Evolutionary conservation across 352 stramenopile genomes (phyloP).

Genomic region (Halophytophthora batemanensis): DNA sequence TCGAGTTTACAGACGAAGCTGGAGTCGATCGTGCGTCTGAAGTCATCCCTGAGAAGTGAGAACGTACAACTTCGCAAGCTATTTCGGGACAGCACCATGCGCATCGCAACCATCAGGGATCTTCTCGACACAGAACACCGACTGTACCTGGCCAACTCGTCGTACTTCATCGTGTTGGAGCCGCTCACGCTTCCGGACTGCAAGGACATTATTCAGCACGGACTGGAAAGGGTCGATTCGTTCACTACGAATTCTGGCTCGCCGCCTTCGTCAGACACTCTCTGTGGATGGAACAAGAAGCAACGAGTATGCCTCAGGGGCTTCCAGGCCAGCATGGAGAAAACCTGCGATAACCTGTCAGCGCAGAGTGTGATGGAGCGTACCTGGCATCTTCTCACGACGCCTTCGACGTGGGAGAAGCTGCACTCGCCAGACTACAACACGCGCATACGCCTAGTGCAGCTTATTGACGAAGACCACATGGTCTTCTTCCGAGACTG

Average conservation of each 20-base stretch:
- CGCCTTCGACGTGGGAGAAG: constrained; percentile 21
- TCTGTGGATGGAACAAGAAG: constrained; percentile 31
- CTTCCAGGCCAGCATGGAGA: constrained; percentile 27
- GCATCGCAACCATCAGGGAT: constrained; percentile 15
- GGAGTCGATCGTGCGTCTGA: too few relatives aligned
- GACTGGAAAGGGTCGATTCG: too few relatives aligned
- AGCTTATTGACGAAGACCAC: constrained; percentile 33
- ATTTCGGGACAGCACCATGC: constrained; percentile 15
- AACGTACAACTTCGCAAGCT: constrained; percentile 26
- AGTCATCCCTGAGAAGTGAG: too few relatives aligned
- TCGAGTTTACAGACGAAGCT: too few relatives aligned
- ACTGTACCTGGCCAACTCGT: constrained; percentile 25
- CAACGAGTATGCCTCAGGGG: constrained; percentile 14
- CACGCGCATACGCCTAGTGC: constrained; percentile 24
- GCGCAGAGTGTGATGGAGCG: constrained; percentile 18
- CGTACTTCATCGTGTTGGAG: constrained; percentile 28
- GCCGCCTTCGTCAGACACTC: constrained; percentile 14
- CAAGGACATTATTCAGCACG: constrained; percentile 7
- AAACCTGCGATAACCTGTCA: constrained; percentile 18
- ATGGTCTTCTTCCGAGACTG: constrained; percentile 31
- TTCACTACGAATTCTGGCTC: too few relatives aligned
- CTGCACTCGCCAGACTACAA: constrained; percentile 26
- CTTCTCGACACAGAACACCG: constrained; percentile 33
- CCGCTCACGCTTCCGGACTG: constrained; percentile 22
- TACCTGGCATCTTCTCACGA: constrained; percentile 27